A percentile compares a stretch with the other conserved stretches of the same genome.
These are phyloP conservation scores for Sphagnum contortum DNA, from an alignment of 225 moss, liverwort and hornwort species.

Conservation along the genomic window DNA sequence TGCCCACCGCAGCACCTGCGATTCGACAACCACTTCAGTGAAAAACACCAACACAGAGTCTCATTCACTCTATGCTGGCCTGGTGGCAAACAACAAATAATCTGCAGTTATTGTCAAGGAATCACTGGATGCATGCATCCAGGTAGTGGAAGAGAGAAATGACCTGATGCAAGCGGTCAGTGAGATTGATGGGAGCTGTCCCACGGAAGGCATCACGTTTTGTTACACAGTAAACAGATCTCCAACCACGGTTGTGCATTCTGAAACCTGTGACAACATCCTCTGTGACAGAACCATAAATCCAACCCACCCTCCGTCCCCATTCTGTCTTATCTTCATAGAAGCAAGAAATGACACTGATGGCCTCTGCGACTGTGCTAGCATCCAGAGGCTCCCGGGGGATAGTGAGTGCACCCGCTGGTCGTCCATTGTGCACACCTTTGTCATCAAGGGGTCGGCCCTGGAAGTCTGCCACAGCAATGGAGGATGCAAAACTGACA, in stretches of 20 bases:
- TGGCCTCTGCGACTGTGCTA: conserved; percentile 79
- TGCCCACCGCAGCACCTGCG: conserved; percentile 85
- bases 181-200: conserved; percentile 94
- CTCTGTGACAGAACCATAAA: conserved; percentile 96
- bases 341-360: conserved; percentile 88
- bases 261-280: conserved; percentile 95
- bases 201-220: conserved; percentile 89
- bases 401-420: conserved; percentile 56
- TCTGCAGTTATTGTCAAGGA: too few species aligned
- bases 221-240: conserved; percentile 81
- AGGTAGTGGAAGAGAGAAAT: too few species aligned
- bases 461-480: conserved; percentile 71
- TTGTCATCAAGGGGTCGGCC: conserved; percentile 68
- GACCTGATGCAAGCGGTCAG: conserved; percentile 86
- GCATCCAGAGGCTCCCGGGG: conserved; percentile 94
- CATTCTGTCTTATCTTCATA: conserved; percentile 96
- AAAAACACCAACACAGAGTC: too few species aligned
- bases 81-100: too few species aligned
- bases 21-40: neutral
- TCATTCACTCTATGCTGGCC: too few species aligned
- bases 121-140: too few species aligned
- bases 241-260: conserved; percentile 99
- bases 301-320: conserved; percentile 90
- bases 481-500: conserved; percentile 52
- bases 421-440: conserved; percentile 62